These are phyloP conservation scores for Gymnopus androsaceus DNA, from an alignment of 1,284 basidiomycete species.

Conservation along the genomic window DNA sequence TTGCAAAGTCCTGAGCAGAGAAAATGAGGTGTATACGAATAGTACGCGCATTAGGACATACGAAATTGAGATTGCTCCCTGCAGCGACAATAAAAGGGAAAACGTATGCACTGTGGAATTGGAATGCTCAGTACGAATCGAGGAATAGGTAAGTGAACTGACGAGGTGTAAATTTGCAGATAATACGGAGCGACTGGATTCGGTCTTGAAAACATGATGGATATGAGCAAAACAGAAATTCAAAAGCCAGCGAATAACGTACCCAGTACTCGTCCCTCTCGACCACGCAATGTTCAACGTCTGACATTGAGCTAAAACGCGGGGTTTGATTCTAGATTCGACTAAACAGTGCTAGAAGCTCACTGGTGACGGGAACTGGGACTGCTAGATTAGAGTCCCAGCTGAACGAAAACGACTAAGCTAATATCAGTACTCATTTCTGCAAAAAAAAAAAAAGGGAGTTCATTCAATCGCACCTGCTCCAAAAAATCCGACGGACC, in stretches of 20 bases:
- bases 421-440: not conserved
- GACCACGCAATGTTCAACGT: constrained; percentile 53
- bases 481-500: constrained; percentile 5
- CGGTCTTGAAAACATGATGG: constrained; percentile 36
- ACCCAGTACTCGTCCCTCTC: constrained; percentile 48
- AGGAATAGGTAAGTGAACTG: too few species aligned
- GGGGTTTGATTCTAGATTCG: constrained; percentile 7
- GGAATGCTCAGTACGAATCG: too few species aligned
- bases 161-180: constrained; percentile 64
- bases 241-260: constrained; percentile 17
- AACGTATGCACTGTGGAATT: constrained; percentile 45
- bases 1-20: constrained; percentile 48
- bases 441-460: not conserved
- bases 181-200: constrained; percentile 58
- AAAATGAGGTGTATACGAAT: not conserved
- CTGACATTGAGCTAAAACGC: constrained; percentile 51
- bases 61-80: constrained; percentile 47
- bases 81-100: constrained; percentile 55
- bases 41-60: constrained; percentile 30
- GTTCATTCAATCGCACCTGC: not conserved
- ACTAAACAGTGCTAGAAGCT: constrained; percentile 2
- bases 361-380: constrained; percentile 52
- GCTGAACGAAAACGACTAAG: constrained; percentile 3
- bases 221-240: too few species aligned
- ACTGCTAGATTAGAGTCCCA: constrained; percentile 27